phyloP scores from a whole-genome alignment of 371 early-diverging fungal genomes.

The Rhizopus arrhizus region DNA sequence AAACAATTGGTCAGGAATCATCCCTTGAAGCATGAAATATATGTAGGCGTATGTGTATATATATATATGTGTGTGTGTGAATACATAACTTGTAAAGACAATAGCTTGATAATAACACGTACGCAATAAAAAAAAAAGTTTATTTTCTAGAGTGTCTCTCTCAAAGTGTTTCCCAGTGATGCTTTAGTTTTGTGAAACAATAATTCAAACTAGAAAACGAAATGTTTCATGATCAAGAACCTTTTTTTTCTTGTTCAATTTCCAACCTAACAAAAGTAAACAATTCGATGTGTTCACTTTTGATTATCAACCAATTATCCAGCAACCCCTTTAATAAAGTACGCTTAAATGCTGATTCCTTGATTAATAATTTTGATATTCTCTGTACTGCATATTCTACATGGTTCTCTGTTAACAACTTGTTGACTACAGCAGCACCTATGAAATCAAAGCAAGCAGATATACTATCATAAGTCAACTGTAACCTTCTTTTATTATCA shows the following conservation, averaged over 20 bases:
- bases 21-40: no score
- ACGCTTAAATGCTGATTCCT: slow-evolving; percentile 28
- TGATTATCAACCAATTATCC: slow-evolving; percentile 45
- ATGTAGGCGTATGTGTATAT: no score
- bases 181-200: no score
- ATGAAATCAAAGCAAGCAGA: slow-evolving; percentile 50
- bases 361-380: slow-evolving; percentile 40
- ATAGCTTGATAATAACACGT: no score
- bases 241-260: slow-evolving; percentile 23
- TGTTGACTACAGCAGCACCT: slow-evolving; percentile 46
- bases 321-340: slow-evolving; percentile 35
- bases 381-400: slow-evolving; percentile 47
- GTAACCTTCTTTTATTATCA: slow-evolving; percentile 18
- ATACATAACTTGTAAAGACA: no score
- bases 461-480: slow-evolving; percentile 24
- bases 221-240: background rate
- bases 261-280: slow-evolving; percentile 39
- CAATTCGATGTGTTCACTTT: slow-evolving; percentile 40
- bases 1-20: no score
- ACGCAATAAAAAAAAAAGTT: no score
- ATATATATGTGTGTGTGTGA: no score
- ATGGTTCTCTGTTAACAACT: slow-evolving; percentile 43
- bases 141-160: no score
- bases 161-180: no score
- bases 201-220: background rate